Conservation (phyloP, 768 basidiomycete genomes). For the Suillus decipiens region DNA sequence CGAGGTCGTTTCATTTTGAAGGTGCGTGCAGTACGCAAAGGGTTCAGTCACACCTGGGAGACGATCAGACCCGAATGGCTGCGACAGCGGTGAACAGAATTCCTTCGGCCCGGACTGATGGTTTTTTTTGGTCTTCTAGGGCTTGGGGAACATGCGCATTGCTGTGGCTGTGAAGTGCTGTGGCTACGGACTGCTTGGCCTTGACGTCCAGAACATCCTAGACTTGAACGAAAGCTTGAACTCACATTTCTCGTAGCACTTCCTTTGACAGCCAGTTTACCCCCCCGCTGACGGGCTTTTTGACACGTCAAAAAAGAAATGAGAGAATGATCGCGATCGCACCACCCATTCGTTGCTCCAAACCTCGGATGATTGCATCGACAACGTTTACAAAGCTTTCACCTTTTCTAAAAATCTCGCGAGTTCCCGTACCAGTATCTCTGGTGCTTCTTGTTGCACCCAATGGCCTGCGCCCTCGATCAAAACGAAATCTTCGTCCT, state of each 20-base stretch:
- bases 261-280: background rate
- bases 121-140: background rate
- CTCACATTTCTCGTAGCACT: background rate
- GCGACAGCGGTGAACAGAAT: background rate
- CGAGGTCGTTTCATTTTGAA: background rate
- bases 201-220: background rate
- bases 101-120: background rate
- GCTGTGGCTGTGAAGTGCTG: background rate
- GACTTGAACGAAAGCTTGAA: background rate
- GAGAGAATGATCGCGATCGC: background rate
- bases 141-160: background rate
- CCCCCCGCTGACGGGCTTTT: background rate
- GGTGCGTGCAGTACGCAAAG: background rate
- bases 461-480: constrained; percentile 62
- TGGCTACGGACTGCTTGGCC: background rate
- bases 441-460: constrained; percentile 60
- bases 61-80: background rate
- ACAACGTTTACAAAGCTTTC: background rate
- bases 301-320: background rate
- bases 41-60: background rate
- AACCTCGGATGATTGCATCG: background rate
- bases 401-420: constrained; percentile 41
- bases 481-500: constrained; percentile 47
- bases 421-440: constrained; percentile 42
- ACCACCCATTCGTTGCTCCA: background rate